Percentiles rank a stretch among this genome's conserved stretches.
These are phyloP conservation scores for Vanderwaltozyma tropicalis DNA, from an alignment of 805 yeast genomes.

Conservation along the genomic window DNA sequence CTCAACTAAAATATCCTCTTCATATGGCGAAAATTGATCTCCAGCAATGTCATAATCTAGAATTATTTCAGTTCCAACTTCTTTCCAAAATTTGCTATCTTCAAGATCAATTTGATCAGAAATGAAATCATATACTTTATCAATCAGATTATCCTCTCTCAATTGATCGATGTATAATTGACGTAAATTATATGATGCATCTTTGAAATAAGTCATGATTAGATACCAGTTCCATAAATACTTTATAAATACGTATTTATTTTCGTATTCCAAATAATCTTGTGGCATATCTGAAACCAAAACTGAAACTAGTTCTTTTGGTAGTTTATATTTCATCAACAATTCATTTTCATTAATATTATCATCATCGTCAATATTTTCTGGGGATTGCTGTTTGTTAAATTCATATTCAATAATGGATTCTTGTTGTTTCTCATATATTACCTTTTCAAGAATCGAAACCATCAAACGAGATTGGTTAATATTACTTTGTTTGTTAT, in stretches of 20 bases:
- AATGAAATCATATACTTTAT: conserved; percentile 41
- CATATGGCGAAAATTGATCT: conserved; percentile 15
- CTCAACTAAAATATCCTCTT: conserved; percentile 20
- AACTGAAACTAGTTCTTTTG: conserved; percentile 29
- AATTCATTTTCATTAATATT: conserved; percentile 6
- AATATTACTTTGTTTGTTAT: conserved; percentile 10
- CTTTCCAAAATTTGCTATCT: conserved; percentile 19
- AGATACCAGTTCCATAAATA: conserved; percentile 65
- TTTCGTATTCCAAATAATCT: conserved; percentile 33
- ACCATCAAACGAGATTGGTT: conserved; percentile 38
- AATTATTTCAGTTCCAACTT: conserved; percentile 17
- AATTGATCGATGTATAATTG: conserved; percentile 50
- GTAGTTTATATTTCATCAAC: conserved; percentile 17
- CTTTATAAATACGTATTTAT: conserved; percentile 28
- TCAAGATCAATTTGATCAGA: conserved; percentile 42
- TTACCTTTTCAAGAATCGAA: conserved; percentile 30
- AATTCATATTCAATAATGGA: conserved; percentile 54
- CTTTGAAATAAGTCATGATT: conserved; percentile 49
- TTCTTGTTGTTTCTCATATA: conserved; percentile 44
- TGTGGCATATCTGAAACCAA: conserved; percentile 24
- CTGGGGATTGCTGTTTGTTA: conserved; percentile 30
- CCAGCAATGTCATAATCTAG: conserved; percentile 12
- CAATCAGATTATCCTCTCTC: conserved; percentile 38
- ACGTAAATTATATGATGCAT: conserved; percentile 55
- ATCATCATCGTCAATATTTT: conserved; percentile 12